A percentile compares a stretch with the other conserved stretches of the same genome.
phyloP scores from a whole-genome alignment of 306 rosid species.

The Castanea crenata region DNA sequence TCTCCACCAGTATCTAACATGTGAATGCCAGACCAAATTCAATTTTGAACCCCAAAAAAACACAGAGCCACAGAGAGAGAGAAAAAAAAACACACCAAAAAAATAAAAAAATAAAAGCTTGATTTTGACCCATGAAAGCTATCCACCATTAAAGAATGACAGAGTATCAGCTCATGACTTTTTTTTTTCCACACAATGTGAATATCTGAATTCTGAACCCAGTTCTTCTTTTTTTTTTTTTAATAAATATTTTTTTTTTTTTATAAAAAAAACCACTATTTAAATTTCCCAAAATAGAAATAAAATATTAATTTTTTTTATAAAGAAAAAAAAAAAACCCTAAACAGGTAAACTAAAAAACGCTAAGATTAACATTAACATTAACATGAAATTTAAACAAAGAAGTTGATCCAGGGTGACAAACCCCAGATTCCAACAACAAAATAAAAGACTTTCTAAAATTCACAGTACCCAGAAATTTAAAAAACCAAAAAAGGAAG shows the following conservation, averaged over 20 bases:
- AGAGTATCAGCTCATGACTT: not conserved
- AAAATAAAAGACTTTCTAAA: not conserved
- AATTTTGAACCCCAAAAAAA: not conserved
- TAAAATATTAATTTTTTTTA: not conserved
- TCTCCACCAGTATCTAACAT: not conserved
- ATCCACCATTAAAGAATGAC: not conserved
- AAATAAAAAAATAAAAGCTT: no score
- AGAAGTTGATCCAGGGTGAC: conserved; percentile 1
- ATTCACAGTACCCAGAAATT: conserved; percentile 7
- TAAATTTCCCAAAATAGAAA: not conserved
- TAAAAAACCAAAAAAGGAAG: not conserved
- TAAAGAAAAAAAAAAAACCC: not conserved
- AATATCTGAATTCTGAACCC: not conserved
- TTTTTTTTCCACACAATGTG: not conserved
- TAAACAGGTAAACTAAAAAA: not conserved
- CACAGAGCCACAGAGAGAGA: not conserved
- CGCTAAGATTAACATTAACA: not conserved
- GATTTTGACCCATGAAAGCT: not conserved
- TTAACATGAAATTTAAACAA: not conserved
- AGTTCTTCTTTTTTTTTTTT: not conserved
- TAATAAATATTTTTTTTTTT: no score
- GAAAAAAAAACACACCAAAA: no score
- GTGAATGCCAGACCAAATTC: not conserved
- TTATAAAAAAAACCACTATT: no score
- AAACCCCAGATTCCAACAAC: not conserved